Base-by-base conservation (phyloP, 116 monocot species). In the Dioscorea cayenensis region DNA sequence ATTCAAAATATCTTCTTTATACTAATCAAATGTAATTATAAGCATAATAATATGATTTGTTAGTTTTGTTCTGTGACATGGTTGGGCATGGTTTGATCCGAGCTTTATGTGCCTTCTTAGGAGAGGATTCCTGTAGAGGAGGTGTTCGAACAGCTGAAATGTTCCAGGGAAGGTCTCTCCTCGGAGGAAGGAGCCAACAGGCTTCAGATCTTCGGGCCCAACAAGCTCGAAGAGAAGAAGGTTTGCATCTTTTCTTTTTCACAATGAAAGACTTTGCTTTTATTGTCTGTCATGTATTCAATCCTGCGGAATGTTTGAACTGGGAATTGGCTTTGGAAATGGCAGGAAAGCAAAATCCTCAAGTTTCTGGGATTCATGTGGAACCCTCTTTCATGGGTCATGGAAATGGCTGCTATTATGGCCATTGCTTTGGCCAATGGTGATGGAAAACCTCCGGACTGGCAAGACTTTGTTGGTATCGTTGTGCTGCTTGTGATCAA, bases 181-280 rank as follows among this genome's bases (percentile, higher is more conserved):
- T 66, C 84, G 13, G 85, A 78, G 27, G 96, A 92, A 67, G 96
- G 89, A 38, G 77, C 71, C 51, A 81, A 72, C 76, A 77, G 96
- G 64, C 81, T 96, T 65, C 72, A 75, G 18, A 84, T 96, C 73
- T 96, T 96, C 51, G 96, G 96, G 21, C 92, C 87, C 72, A 96
- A 96, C 90, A 96, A 84, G 84, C 92, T 96, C 80, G 96, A 96
- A 77, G 96, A 96, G 81, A 96, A 92, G 72, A 92, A 87, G 87
- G 92, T 92, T 0, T 18, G 25, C 18, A 22, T 36, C 52, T 36
- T 36, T 17, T 19, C 3, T 0, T 70, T n/a, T 43, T 43, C 7
- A 43, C 20, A 9, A 63, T 9, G 9, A 20, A 63, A 23, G 63
- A 63, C 7, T 2, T 0, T 49, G 21, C 5, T 9, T 49, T n/a